A percentile compares a stretch with the other conserved stretches of the same genome.
Evolutionary conservation across 1,284 basidiomycete genomes (phyloP).

Genomic region (Tremellales sp.): DNA sequence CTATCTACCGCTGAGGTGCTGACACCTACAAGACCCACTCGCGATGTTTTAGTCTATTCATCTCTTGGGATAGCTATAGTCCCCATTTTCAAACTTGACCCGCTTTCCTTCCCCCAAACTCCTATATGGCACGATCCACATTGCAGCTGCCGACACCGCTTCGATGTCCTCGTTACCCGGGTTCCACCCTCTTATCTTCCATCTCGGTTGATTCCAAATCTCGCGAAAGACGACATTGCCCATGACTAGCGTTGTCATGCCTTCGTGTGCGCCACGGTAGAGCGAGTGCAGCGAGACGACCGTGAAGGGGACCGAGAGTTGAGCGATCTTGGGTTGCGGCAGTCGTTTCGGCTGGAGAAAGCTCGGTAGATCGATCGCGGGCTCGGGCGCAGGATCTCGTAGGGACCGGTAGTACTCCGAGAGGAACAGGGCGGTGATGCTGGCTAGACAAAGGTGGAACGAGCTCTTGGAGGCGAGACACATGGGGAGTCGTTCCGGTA

Average conservation of each 20-base stretch:
- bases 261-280: slow-evolving; percentile 59
- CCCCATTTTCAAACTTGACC: slow-evolving; percentile 38
- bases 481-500: background rate
- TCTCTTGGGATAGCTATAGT: slow-evolving; percentile 36
- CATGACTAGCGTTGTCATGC: slow-evolving; percentile 77
- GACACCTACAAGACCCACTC: slow-evolving; percentile 1
- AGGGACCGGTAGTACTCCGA: slow-evolving; percentile 21
- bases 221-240: slow-evolving; percentile 71
- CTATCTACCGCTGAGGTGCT: too few relatives aligned
- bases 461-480: slow-evolving; percentile 12
- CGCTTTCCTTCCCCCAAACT: slow-evolving; percentile 41
- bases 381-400: too few relatives aligned
- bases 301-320: slow-evolving; percentile 35
- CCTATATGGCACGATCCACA: slow-evolving; percentile 43
- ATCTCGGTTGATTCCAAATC: slow-evolving; percentile 52
- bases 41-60: background rate
- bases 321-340: slow-evolving; percentile 37
- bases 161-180: slow-evolving; percentile 19
- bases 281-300: slow-evolving; percentile 57
- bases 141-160: slow-evolving; percentile 21
- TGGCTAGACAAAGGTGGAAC: slow-evolving; percentile 28
- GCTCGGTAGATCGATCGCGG: slow-evolving; percentile 19
- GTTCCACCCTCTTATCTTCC: slow-evolving; percentile 34
- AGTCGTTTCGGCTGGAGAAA: slow-evolving; percentile 37
- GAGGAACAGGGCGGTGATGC: slow-evolving; percentile 22